A percentile compares a stretch with the other conserved stretches of the same genome.
These are phyloP conservation scores for Anthracocystis panici-leucophaei DNA, from an alignment of 1,284 basidiomycete genomes.

Conservation along the genomic window DNA sequence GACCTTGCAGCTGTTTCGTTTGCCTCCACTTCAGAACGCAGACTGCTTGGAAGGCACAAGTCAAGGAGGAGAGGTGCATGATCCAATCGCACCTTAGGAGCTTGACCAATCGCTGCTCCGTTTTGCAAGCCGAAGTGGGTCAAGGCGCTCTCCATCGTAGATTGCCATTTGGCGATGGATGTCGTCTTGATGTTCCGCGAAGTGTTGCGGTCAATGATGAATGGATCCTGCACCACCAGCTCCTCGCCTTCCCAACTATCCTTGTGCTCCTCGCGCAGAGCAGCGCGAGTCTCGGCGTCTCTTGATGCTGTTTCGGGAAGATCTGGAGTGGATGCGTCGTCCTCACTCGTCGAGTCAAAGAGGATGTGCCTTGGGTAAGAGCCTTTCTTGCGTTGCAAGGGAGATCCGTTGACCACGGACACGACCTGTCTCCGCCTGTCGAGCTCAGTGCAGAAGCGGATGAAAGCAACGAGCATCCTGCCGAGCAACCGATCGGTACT, in stretches of 20 bases:
- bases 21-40: constrained; percentile 7
- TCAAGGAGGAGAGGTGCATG: constrained; percentile 33
- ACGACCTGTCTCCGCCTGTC: constrained; percentile 22
- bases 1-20: background rate
- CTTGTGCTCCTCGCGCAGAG: constrained; percentile 50
- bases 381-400: constrained; percentile 13
- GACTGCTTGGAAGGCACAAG: constrained; percentile 20
- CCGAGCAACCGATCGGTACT: constrained; percentile 31
- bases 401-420: constrained; percentile 37
- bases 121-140: constrained; percentile 12
- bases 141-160: constrained; percentile 27
- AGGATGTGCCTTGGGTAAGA: constrained; percentile 14
- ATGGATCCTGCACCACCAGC: constrained; percentile 70
- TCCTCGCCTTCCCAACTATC: constrained; percentile 59
- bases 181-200: constrained; percentile 58
- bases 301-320: constrained; percentile 8
- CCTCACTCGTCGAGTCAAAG: constrained; percentile 26
- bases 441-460: constrained; percentile 32
- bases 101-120: background rate
- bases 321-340: background rate
- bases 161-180: constrained; percentile 26
- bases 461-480: constrained; percentile 28
- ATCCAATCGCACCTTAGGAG: background rate
- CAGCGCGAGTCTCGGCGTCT: constrained; percentile 13
- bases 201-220: constrained; percentile 69